Percentiles rank a stretch among this genome's conserved stretches.
phyloP scores from a whole-genome alignment of 139 green algal species.

The Chlamydomonas asymmetrica region DNA sequence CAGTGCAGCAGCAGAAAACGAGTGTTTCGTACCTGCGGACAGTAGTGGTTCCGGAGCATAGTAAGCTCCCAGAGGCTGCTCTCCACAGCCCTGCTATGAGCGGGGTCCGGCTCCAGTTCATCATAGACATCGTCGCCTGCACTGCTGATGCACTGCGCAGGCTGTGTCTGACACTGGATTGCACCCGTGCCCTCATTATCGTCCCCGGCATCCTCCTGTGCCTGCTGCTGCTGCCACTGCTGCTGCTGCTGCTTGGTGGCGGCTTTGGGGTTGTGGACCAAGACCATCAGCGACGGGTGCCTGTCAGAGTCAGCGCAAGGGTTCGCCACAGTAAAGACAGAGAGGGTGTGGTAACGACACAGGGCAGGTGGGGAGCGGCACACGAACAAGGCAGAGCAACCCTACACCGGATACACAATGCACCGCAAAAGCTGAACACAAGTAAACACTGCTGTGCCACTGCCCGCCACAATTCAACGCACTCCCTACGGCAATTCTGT shows the following conservation, averaged over 20 bases:
- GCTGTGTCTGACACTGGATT: no score
- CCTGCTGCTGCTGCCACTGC: background rate
- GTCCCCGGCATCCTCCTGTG: background rate
- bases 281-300: constrained; percentile 82
- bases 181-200: no score
- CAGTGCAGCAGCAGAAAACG: background rate
- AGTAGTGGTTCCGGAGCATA: constrained; percentile 79
- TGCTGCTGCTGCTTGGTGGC: background rate
- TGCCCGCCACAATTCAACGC: no score
- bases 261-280: constrained; percentile 74
- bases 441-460: no score
- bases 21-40: constrained; percentile 86
- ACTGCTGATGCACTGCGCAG: background rate
- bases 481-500: no score
- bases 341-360: no score
- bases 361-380: no score
- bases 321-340: no score
- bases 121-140: constrained; percentile 64
- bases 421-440: no score
- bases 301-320: no score
- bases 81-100: constrained; percentile 77
- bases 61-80: constrained; percentile 95
- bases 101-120: constrained; percentile 62
- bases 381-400: no score
- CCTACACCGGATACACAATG: no score